phyloP scores from a whole-genome alignment of 768 basidiomycete genomes.

The Mycena rosella region DNA sequence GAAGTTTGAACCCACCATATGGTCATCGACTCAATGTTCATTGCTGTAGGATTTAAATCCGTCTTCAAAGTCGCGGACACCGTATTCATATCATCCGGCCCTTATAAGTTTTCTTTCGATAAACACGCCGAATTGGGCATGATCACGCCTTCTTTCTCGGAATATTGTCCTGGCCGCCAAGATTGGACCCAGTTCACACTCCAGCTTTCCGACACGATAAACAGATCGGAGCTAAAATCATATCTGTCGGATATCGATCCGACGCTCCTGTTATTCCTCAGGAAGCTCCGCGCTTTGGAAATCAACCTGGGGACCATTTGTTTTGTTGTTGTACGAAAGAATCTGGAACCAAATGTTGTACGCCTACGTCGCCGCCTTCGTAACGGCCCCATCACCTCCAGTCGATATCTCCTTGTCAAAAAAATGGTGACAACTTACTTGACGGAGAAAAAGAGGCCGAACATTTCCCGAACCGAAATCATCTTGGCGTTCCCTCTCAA shows the following conservation, averaged over 20 bases:
- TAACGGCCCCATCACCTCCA: not conserved
- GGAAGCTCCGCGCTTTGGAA: constrained; percentile 11
- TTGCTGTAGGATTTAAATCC: constrained; percentile 12
- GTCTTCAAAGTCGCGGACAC: constrained; percentile 21
- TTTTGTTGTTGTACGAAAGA: not conserved
- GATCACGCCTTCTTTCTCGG: constrained; percentile 5
- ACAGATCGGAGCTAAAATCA: not conserved
- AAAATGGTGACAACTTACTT: not conserved
- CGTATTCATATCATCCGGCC: constrained; percentile 11
- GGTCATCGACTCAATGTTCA: not conserved
- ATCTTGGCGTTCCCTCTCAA: constrained; percentile 8
- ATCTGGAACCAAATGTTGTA: not conserved
- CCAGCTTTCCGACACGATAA: not conserved
- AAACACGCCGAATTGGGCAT: constrained; percentile 11
- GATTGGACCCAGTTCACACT: constrained; percentile 14
- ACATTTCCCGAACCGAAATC: not conserved
- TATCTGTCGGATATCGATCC: constrained; percentile 18
- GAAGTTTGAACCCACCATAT: not conserved
- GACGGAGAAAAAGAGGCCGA: constrained; percentile 5
- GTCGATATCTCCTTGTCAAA: constrained; percentile 2
- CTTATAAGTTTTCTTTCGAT: constrained; percentile 11
- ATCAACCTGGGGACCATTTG: not conserved
- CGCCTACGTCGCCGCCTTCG: too few species aligned
- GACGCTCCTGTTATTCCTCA: constrained; percentile 10
- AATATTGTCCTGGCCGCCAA: constrained; percentile 5